Evolutionary conservation across 768 basidiomycete species (phyloP).

Genomic region (Flagelloscypha sp.): DNA sequence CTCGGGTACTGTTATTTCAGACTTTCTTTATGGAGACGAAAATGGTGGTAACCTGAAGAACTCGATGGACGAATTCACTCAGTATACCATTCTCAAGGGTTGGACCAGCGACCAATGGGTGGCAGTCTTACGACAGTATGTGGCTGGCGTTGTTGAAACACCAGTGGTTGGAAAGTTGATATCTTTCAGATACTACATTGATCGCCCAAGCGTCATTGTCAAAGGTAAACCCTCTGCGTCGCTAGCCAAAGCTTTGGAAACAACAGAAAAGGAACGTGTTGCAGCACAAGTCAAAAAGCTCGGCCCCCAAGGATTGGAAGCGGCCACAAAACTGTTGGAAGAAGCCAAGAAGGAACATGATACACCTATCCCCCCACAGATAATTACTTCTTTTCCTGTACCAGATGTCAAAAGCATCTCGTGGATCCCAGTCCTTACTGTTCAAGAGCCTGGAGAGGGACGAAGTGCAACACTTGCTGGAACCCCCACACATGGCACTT

Average conservation of each 20-base stretch:
- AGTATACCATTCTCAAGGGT: constrained; percentile 54
- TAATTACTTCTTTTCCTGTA: constrained; percentile 82
- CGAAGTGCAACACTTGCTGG: constrained; percentile 23
- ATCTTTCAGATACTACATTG: constrained; percentile 63
- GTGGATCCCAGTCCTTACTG: constrained; percentile 73
- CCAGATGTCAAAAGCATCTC: constrained; percentile 85
- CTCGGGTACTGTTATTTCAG: constrained; percentile 62
- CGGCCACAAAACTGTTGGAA: constrained; percentile 60
- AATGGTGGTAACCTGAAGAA: constrained; percentile 72
- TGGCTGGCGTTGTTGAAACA: constrained; percentile 5
- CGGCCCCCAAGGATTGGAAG: constrained; percentile 74
- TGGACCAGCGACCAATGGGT: constrained; percentile 80
- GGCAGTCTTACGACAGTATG: constrained; percentile 63
- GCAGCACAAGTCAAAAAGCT: constrained; percentile 58
- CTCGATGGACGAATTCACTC: constrained; percentile 71
- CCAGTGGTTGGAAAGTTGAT: no score
- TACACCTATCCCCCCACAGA: constrained; percentile 66
- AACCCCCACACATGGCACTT: constrained; percentile 27
- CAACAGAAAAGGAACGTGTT: constrained; percentile 72
- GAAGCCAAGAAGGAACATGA: constrained; percentile 85
- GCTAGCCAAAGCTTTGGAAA: constrained; percentile 73
- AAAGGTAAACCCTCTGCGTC: constrained; percentile 82
- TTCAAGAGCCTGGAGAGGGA: constrained; percentile 54
- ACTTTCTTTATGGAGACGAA: constrained; percentile 79
- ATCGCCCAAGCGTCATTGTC: constrained; percentile 65